Evolutionary conservation across 2,329 filamentous ascomycete genomes (phyloP), one percentile per base, ranked within the genome.

Genomic region (Colletotrichum sp.): DNA sequence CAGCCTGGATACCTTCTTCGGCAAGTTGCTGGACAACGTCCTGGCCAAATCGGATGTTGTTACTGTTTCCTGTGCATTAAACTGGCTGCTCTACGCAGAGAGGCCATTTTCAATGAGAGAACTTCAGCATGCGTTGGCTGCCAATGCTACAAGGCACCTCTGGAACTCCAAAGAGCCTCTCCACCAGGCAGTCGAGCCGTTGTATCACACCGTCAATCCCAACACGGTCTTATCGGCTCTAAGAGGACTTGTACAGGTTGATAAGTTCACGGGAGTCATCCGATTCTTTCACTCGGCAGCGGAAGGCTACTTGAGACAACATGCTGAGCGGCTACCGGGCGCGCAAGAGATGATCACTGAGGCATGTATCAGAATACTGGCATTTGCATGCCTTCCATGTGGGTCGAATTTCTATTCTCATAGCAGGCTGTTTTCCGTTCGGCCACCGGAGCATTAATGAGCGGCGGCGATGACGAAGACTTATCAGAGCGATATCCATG

Each of bases 371-470:
- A 32, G 59, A 0, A 15, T 63, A 34, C 28, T 63, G 30, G 32
- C 30, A 9, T 63, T 63, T 34, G 59, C 59, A 0, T 63, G 59
- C 0, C 59, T 63, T 36, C 59, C 59, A n/a, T 63, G 59, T 63
- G 21, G 24, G 59, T 63, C 0, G 1, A 6, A 21, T 52, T 13
- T 52, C 18, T n/a, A 0, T 52, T 52, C 44, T 52, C 2, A 49
- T 3, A 13, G 44, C 2, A 12, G 1, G 3, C 0, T 49, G 4
- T 21, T 21, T 49, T 2, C 3, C 10, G 10, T 1, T 21, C 0
- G n/a, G 44, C 0, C 7, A 8, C 44, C 1, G 44, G 4, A 21
- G 5, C 10, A 1, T 49, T n/a, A n/a, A n/a, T n/a, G n/a, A n/a
- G n/a, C n/a, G n/a, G n/a, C n/a, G n/a, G n/a, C n/a, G n/a, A n/a